phyloP scores from a whole-genome alignment of 495 filamentous ascomycete genomes.

The Penicillium paradoxum region DNA sequence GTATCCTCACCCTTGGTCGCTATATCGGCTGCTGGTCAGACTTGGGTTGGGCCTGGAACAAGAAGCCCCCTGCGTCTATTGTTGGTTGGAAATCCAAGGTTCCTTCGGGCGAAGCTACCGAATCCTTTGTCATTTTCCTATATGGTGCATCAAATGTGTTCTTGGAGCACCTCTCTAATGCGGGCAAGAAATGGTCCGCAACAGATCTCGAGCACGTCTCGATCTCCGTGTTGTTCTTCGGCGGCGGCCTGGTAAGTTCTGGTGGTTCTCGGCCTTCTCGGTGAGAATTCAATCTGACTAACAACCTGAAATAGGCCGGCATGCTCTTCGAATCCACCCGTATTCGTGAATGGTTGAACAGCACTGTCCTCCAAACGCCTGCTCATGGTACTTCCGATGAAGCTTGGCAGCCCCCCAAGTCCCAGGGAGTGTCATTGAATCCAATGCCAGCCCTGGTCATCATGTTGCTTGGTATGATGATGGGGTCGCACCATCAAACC shows the following conservation, averaged over 20 bases:
- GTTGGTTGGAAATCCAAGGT: constrained; percentile 59
- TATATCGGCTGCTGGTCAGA: constrained; percentile 89
- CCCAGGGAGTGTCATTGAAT: constrained; percentile 76
- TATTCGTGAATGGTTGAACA: constrained; percentile 68
- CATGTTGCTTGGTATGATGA: constrained; percentile 84
- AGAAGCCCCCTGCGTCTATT: constrained; percentile 59
- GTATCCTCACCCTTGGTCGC: constrained; percentile 79
- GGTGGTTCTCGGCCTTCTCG: not conserved
- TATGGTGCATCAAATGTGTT: constrained; percentile 91
- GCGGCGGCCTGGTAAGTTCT: constrained; percentile 73
- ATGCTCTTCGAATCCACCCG: constrained; percentile 83
- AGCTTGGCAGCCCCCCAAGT: constrained; percentile 53
- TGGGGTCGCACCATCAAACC: constrained; percentile 84
- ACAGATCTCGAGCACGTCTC: constrained; percentile 89
- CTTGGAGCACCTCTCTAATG: constrained; percentile 76
- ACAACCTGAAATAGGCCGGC: constrained; percentile 52
- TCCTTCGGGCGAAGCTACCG: constrained; percentile 82
- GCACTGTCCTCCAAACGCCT: constrained; percentile 44
- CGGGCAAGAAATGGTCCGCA: constrained; percentile 65
- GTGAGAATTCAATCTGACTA: not conserved
- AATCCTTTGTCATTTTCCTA: constrained; percentile 80
- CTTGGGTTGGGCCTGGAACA: constrained; percentile 94
- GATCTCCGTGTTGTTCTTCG: constrained; percentile 91
- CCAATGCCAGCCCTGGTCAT: constrained; percentile 86
- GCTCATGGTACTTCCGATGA: constrained; percentile 43